Base-by-base conservation (phyloP, 2,329 filamentous ascomycete genomes). In the Alternaria longipes region DNA sequence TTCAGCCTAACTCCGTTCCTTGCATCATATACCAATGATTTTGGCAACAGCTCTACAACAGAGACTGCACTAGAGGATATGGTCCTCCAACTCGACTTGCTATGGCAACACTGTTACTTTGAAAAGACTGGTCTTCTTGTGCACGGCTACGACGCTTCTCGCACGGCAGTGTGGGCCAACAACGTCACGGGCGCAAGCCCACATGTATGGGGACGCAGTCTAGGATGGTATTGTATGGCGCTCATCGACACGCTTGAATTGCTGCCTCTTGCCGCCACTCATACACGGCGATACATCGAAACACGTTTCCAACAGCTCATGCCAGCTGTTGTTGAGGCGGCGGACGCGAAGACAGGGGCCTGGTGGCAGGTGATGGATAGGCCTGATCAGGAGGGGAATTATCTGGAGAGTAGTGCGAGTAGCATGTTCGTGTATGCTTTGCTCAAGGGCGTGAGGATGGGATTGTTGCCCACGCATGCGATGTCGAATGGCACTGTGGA, bases 311-410 rank as follows among this genome's bases (percentile, higher is more conserved):
- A 50, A 18, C 18, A 54, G 8, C 56, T 67, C 44, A 50, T 56
- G 34, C 59, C 76, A 1, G 80, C 80, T 0, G 68, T 86, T 0
- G 76, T 80, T 22, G 57, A 63, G 2, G 77, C 80, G 0, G 79
- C 28, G 0, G 67, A 68, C 14, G 9, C 20, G 0, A 26, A 40
- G 16, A 60, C 64, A 1, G 84, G 85, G 0, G 86, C 81, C 3
- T 89, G 87, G 83, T 88, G 85, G 84, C 79, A 87, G 63, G 77
- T 89, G 41, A 82, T 89, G 76, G 82, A 81, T 59, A 80, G 83
- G 40, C 81, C 82, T 0, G 81, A 80, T 1, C 67, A 73, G 3
- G 56, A 80, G 32, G 84, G 83, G 0, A 89, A 90, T 69, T 89
- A 87, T 68, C 80, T 89, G 40, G 87, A 89, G 78, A 85, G 84